Conservation (phyloP, 129 eudicot species). For the Deinandra increscens region DNA sequence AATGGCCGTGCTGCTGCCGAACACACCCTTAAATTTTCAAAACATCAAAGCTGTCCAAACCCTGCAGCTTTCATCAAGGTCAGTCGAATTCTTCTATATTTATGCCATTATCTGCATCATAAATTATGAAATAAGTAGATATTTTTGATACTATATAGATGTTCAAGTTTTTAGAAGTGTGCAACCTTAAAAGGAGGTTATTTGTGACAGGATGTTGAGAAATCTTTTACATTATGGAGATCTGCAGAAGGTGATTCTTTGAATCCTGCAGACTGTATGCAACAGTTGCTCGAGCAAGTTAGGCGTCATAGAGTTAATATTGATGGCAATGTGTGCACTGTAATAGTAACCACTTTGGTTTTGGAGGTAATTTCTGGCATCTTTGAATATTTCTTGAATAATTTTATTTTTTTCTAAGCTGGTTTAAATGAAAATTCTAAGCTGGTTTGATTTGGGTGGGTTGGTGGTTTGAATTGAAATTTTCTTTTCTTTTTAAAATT, state of each 20-base stretch:
- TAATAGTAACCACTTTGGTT: slow-evolving; percentile 89
- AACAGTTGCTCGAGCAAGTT: slow-evolving; percentile 86
- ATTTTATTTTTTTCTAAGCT: too few species aligned
- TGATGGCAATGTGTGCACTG: slow-evolving; percentile 93
- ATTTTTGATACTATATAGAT: background rate
- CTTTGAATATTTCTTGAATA: background rate
- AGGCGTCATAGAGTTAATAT: slow-evolving; percentile 83
- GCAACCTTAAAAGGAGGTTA: slow-evolving; percentile 6
- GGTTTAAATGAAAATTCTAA: background rate
- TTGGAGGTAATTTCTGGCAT: slow-evolving; percentile 63
- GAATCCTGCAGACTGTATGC: slow-evolving; percentile 91
- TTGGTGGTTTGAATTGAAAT: background rate
- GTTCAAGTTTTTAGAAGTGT: background rate
- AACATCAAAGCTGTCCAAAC: slow-evolving; percentile 76
- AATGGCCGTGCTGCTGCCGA: slow-evolving; percentile 89
- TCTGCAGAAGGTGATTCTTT: slow-evolving; percentile 53
- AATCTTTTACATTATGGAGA: slow-evolving; percentile 58
- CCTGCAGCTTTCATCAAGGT: slow-evolving; percentile 85
- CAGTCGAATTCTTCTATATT: background rate
- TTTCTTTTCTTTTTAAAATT: background rate
- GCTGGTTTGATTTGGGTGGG: background rate
- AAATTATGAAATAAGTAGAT: background rate
- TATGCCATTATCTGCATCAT: background rate
- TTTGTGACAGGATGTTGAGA: slow-evolving; percentile 72
- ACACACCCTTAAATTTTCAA: slow-evolving; percentile 67